Conservation (phyloP, 257 asterid species). For the Solanum sparsipilum region DNA sequence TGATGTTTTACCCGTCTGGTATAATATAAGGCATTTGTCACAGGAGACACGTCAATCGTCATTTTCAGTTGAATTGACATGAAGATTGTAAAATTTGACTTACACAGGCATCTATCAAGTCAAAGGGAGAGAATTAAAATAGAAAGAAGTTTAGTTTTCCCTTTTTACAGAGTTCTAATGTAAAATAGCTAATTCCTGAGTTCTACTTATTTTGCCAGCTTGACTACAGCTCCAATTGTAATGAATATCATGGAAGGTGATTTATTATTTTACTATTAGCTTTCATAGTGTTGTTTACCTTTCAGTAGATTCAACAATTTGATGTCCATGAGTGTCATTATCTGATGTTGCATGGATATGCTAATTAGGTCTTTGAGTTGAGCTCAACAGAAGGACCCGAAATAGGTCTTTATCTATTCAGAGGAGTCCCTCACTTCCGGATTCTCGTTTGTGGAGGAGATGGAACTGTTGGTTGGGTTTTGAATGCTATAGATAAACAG, state of each 20-base stretch:
- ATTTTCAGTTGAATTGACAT: not conserved
- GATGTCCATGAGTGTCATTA: not conserved
- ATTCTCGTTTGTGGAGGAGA: conserved; percentile 95
- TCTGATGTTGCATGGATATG: conserved; percentile 1
- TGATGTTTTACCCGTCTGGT: not conserved
- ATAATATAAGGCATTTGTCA: not conserved
- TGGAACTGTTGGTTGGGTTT: conserved; percentile 97
- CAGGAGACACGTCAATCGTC: not conserved
- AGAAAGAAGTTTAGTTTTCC: not conserved
- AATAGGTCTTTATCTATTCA: conserved; percentile 74
- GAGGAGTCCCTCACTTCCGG: conserved; percentile 82
- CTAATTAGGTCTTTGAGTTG: conserved; percentile 61
- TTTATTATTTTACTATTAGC: not conserved
- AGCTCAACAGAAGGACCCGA: conserved; percentile 91
- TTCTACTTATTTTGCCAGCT: not conserved
- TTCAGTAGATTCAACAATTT: not conserved
- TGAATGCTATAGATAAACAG: conserved; percentile 79
- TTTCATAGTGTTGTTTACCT: not conserved
- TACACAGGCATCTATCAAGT: not conserved
- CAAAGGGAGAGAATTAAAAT: not conserved
- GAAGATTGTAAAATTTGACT: not conserved
- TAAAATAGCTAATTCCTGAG: not conserved
- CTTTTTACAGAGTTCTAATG: not conserved
- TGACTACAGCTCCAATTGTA: not conserved
- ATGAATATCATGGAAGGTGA: not conserved